Percentiles rank a stretch among this genome's conserved stretches.
These are phyloP conservation scores for Heliophila coronopifolia DNA, from an alignment of 441 rosid species.

Conservation along the genomic window DNA sequence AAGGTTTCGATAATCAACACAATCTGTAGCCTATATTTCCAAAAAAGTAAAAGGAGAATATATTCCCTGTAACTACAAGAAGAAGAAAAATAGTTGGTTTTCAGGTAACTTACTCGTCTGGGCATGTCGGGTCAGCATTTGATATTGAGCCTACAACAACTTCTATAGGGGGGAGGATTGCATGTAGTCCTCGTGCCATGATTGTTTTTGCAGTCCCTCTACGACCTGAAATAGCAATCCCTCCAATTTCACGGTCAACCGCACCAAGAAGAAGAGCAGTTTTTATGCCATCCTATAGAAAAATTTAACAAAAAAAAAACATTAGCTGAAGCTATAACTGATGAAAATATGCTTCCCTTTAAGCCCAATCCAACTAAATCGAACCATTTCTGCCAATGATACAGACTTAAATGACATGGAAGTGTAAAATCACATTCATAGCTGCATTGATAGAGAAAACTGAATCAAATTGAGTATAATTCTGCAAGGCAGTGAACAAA, in stretches of 20 bases:
- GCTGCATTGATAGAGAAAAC: neutral
- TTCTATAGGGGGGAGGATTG: conserved; percentile 81
- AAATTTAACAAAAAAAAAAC: neutral
- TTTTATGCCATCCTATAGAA: conserved; percentile 76
- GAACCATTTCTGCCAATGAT: neutral
- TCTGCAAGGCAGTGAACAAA: neutral
- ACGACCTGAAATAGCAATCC: conserved; percentile 78
- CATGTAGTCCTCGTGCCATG: conserved; percentile 91
- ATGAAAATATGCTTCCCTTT: neutral
- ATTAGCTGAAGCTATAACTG: neutral
- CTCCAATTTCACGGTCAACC: conserved; percentile 86
- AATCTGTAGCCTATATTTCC: no score
- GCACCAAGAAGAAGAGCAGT: conserved; percentile 94
- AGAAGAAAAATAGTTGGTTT: neutral
- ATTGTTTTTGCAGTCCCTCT: conserved; percentile 92
- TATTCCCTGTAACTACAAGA: no score
- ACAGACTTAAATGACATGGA: no score
- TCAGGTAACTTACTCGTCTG: conserved; percentile 56
- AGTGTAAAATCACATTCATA: no score
- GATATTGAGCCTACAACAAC: conserved; percentile 78
- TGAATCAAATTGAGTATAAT: neutral
- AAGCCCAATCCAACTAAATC: neutral
- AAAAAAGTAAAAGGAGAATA: no score
- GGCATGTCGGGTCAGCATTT: conserved; percentile 82
- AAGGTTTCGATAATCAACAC: no score